Evolutionary conservation across 2,329 filamentous ascomycete genomes (phyloP), one percentile per base, ranked within the genome.

Genomic region (Aureobasidium pullulans): DNA sequence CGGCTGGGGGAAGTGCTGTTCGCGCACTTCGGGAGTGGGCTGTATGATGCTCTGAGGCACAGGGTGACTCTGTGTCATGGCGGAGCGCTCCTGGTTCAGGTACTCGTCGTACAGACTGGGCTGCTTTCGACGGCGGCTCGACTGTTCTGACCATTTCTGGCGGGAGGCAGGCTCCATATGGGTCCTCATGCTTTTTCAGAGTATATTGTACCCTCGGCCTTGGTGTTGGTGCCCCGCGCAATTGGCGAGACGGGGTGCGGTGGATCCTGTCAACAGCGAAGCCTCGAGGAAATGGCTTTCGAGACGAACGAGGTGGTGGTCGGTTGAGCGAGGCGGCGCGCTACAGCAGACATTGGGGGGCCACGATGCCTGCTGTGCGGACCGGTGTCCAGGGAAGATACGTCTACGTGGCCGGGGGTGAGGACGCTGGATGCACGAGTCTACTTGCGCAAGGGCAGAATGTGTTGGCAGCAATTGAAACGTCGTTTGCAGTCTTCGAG

Each of bases 81-180:
- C 42, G 9, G 60, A 50, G 19, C 64, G 62, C 28, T 66, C 66
- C 57, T 68, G 63, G 29, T 63, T 66, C 47, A 69, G 66, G 60
- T 66, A 69, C 53, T 69, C 66, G 60, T 70, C 68, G 60, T 70
- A 69, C 62, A 68, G 60, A 37, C 62, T 68, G 48, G 68, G 68
- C 62, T 69, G 64, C 50, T 66, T 68, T 48, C 65, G 34, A 43
- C 62, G 60, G 19, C 61, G 40, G 15, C 57, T 49, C 29, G 40
- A 46, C 37, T 56, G 36, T 31, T 63, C 54, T 6, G 63, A 63
- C 65, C 65, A 67, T 31, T 62, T 46, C 40, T 64, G 64, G 48
- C 63, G 64, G 15, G 56, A 31, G 28, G 56, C 42, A 15, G 56
- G 56, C 28, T 59, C 46, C 44, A 49, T 59, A 15, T 48, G 42